phyloP scores from a whole-genome alignment of 805 yeast species.

The Candida nonsorbophila region DNA sequence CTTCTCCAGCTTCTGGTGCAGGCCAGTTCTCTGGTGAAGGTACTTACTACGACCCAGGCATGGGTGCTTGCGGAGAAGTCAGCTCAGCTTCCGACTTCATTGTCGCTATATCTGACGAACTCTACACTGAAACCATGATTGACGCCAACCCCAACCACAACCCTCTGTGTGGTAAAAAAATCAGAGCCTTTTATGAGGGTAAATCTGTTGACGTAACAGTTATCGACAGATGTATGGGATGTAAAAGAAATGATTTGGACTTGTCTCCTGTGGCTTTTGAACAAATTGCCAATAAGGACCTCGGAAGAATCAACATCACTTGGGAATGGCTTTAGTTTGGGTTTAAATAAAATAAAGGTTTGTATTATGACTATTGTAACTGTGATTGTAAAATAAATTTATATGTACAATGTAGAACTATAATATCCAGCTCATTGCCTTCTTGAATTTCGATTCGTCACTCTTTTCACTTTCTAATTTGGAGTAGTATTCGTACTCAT shows the following conservation, averaged over 20 bases:
- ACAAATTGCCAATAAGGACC: constrained; percentile 43
- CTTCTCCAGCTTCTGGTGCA: constrained; percentile 7
- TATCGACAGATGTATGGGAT: constrained; percentile 54
- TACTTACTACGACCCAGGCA: constrained; percentile 41
- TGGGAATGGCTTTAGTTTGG: constrained; percentile 30
- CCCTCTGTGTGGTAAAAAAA: constrained; percentile 50
- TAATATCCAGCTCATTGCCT: constrained; percentile 15
- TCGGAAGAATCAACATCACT: constrained; percentile 49
- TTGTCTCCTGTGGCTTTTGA: constrained; percentile 58
- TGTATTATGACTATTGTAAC: too few species aligned
- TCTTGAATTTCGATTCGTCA: constrained; percentile 3
- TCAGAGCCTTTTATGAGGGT: constrained; percentile 41
- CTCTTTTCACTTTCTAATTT: constrained; percentile 20
- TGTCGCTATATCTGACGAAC: constrained; percentile 45
- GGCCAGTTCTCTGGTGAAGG: constrained; percentile 26
- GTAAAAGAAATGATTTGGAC: constrained; percentile 46
- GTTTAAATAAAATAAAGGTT: not conserved
- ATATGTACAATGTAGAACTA: constrained; percentile 4
- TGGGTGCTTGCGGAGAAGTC: constrained; percentile 53
- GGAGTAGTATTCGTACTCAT: constrained; percentile 39
- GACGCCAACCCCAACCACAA: constrained; percentile 37
- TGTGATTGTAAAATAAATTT: not conserved
- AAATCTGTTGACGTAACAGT: constrained; percentile 53
- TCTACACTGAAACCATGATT: constrained; percentile 29
- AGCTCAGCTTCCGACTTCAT: constrained; percentile 43